A percentile compares a stretch with the other conserved stretches of the same genome.
Conservation (phyloP, 2,329 filamentous ascomycete genomes). For the Penicillium sp. region DNA sequence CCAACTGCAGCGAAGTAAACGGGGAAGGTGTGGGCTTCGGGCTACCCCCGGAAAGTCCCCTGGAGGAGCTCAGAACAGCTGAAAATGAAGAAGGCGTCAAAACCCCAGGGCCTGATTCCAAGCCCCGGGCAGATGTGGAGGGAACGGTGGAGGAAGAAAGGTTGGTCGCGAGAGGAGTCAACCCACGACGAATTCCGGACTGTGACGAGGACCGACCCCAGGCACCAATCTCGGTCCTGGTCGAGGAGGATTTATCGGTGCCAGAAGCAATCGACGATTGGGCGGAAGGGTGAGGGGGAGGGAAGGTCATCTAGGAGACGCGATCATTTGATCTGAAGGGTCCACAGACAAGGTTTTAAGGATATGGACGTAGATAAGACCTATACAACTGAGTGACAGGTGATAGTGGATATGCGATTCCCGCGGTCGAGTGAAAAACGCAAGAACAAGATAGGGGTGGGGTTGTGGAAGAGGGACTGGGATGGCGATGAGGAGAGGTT, state of each 20-base stretch:
- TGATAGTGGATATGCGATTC: slow-evolving; percentile 11
- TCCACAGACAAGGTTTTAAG: slow-evolving; percentile 40
- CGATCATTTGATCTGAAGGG: slow-evolving; percentile 52
- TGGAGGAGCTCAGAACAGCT: slow-evolving; percentile 52
- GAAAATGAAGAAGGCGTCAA: slow-evolving; percentile 55
- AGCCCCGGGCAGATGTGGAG: slow-evolving; percentile 46
- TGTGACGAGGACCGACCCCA: slow-evolving; percentile 59
- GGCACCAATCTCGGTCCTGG: slow-evolving; percentile 54
- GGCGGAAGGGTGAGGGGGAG: slow-evolving; percentile 54
- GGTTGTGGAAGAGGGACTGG: slow-evolving; percentile 8
- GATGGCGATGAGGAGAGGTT: slow-evolving; percentile 24
- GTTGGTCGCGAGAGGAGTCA: slow-evolving; percentile 60
- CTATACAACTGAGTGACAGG: slow-evolving; percentile 17
- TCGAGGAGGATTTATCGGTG: slow-evolving; percentile 50
- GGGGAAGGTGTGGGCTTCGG: slow-evolving; percentile 55
- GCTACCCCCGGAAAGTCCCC: slow-evolving; percentile 56
- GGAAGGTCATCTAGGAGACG: slow-evolving; percentile 59
- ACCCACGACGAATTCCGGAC: slow-evolving; percentile 57
- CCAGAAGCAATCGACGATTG: slow-evolving; percentile 55
- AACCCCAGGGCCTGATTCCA: slow-evolving; percentile 46
- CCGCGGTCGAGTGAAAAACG: slow-evolving; percentile 9
- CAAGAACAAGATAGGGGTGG: slow-evolving; percentile 16
- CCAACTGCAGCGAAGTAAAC: slow-evolving; percentile 57
- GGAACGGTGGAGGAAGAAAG: slow-evolving; percentile 44
- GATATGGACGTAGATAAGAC: slow-evolving; percentile 18